phyloP scores from a whole-genome alignment of 768 basidiomycete species.

The Agaricus blazei region DNA sequence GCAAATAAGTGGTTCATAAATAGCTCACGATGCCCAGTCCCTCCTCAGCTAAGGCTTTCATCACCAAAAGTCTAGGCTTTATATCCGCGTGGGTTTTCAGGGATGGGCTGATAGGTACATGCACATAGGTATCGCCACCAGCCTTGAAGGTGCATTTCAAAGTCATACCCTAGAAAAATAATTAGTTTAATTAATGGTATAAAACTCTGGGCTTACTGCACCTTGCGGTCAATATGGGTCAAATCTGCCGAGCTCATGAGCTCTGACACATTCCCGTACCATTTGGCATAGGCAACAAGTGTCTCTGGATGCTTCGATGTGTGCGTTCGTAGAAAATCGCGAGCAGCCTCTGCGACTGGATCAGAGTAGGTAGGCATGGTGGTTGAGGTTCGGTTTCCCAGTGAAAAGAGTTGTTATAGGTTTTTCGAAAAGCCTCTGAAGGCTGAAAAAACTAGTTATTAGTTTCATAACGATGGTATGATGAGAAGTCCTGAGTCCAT shows the following conservation, averaged over 20 bases:
- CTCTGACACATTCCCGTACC: conserved; percentile 60
- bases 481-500: no score
- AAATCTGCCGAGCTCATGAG: conserved; percentile 59
- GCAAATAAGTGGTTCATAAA: neutral
- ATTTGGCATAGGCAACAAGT: conserved; percentile 76
- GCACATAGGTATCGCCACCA: conserved; percentile 41
- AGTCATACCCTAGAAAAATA: conserved; percentile 53
- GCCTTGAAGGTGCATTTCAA: conserved; percentile 55
- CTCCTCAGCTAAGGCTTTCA: conserved; percentile 80
- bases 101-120: conserved; percentile 65
- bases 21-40: conserved; percentile 67
- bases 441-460: no score
- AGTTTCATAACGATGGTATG: no score
- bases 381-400: no score
- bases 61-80: conserved; percentile 70
- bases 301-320: conserved; percentile 85
- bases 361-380: conserved; percentile 30
- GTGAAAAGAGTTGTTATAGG: no score
- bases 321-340: conserved; percentile 70
- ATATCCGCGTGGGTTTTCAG: conserved; percentile 75
- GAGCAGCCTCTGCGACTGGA: conserved; percentile 68
- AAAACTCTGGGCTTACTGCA: conserved; percentile 18
- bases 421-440: no score
- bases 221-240: conserved; percentile 65
- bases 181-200: neutral